Conservation (phyloP, 1,284 basidiomycete species). For the Ustilago curta region DNA sequence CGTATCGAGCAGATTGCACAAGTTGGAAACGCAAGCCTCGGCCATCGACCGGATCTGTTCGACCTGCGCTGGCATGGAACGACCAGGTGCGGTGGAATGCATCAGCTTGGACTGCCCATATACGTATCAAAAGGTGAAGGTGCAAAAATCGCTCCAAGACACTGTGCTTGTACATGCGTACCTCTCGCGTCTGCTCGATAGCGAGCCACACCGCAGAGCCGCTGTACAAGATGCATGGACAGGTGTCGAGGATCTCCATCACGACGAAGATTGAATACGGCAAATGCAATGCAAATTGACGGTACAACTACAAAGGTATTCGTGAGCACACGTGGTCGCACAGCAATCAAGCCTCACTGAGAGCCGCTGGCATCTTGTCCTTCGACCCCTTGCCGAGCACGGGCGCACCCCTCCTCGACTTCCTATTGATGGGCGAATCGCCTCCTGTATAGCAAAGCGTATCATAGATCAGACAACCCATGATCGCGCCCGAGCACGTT, state of each 20-base stretch:
- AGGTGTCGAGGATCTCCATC: not conserved
- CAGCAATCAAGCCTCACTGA: slow-evolving; percentile 32
- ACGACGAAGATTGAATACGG: not conserved
- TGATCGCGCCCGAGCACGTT: slow-evolving; percentile 64
- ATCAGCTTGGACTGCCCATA: slow-evolving; percentile 63
- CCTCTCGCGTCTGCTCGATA: slow-evolving; percentile 20
- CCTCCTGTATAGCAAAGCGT: slow-evolving; percentile 69
- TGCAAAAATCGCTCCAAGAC: slow-evolving; percentile 27
- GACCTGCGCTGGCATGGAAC: slow-evolving; percentile 44
- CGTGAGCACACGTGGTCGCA: not conserved
- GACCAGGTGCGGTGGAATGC: slow-evolving; percentile 44
- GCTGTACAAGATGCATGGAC: slow-evolving; percentile 28
- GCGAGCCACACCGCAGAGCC: slow-evolving; percentile 11
- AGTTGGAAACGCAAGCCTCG: slow-evolving; percentile 22
- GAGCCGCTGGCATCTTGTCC: slow-evolving; percentile 47
- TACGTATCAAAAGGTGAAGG: slow-evolving; percentile 51
- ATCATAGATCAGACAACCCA: slow-evolving; percentile 70
- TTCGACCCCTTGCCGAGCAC: slow-evolving; percentile 26
- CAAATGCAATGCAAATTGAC: not conserved
- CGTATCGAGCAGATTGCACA: slow-evolving; percentile 25
- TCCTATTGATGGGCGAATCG: slow-evolving; percentile 65
- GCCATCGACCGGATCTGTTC: slow-evolving; percentile 55
- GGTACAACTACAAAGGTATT: slow-evolving; percentile 10
- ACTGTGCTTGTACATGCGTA: slow-evolving; percentile 18
- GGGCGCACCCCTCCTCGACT: slow-evolving; percentile 8